Percentiles rank a stretch among this genome's conserved stretches.
phyloP scores from a whole-genome alignment of 2,329 filamentous ascomycete species.

The Diaporthe batatas region DNA sequence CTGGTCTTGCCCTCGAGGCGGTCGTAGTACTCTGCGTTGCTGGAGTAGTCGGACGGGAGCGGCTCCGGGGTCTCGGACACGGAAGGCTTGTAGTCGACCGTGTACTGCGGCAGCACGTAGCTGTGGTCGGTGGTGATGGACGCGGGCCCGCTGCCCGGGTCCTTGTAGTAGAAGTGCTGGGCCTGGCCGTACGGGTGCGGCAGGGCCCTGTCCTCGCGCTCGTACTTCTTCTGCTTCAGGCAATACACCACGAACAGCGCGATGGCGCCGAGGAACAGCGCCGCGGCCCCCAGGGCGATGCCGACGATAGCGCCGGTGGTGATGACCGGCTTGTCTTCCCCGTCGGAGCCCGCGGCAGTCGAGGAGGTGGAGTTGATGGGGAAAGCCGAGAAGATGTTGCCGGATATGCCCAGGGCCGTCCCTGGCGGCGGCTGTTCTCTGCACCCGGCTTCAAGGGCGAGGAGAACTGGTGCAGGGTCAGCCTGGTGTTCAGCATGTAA shows the following conservation, averaged over 20 bases:
- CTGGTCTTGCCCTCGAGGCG: conserved; percentile 49
- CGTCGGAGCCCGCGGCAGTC: conserved; percentile 44
- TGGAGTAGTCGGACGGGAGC: conserved; percentile 44
- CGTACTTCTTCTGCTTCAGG: conserved; percentile 56
- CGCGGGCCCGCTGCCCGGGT: conserved; percentile 42
- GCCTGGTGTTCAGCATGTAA: conserved; percentile 35
- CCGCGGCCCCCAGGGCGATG: conserved; percentile 62
- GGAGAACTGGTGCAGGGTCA: conserved; percentile 56
- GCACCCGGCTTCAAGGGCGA: conserved; percentile 62
- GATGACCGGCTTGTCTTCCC: conserved; percentile 48
- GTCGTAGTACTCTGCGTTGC: conserved; percentile 58
- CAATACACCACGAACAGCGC: conserved; percentile 64
- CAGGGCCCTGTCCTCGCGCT: conserved; percentile 47
- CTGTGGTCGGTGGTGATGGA: conserved; percentile 46
- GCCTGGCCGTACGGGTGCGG: background rate
- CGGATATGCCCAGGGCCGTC: conserved; percentile 55
- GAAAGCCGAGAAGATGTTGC: conserved; percentile 56
- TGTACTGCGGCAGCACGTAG: conserved; percentile 45
- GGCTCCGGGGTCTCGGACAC: conserved; percentile 20
- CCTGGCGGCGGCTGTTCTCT: conserved; percentile 58
- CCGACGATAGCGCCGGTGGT: conserved; percentile 65
- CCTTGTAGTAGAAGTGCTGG: conserved; percentile 36
- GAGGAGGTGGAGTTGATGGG: conserved; percentile 53
- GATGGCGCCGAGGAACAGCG: conserved; percentile 57
- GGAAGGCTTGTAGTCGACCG: conserved; percentile 51